These are phyloP conservation scores for Geoglossum glabrum DNA, from an alignment of 495 filamentous ascomycete genomes.

Conservation along the genomic window DNA sequence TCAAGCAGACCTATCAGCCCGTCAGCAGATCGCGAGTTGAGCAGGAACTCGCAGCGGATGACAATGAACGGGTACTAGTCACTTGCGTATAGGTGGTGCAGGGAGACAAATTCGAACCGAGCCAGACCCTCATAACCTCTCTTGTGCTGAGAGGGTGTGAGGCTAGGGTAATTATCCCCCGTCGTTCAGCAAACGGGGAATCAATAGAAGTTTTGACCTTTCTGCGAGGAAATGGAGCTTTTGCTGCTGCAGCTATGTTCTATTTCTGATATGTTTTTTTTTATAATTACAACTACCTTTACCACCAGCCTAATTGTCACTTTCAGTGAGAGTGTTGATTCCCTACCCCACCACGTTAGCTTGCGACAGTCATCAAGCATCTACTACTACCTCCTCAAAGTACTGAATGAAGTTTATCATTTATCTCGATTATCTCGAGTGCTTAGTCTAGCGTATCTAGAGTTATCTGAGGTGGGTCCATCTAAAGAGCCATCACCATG, in stretches of 20 bases:
- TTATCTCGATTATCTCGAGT: not conserved
- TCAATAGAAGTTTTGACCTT: not conserved
- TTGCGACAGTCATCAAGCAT: not conserved
- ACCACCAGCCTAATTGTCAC: not conserved
- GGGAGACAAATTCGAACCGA: not conserved
- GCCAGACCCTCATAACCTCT: not conserved
- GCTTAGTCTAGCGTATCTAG: no score
- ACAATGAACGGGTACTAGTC: slow-evolving; percentile 81
- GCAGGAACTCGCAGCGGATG: slow-evolving; percentile 86
- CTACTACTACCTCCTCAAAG: no score
- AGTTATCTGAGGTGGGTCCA: no score
- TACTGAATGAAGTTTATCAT: not conserved
- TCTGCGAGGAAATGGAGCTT: not conserved
- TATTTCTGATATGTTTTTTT: not conserved
- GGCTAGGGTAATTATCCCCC: not conserved
- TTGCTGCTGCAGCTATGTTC: not conserved
- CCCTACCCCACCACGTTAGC: not conserved
- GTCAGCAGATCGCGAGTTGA: slow-evolving; percentile 81
- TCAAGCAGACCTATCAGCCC: slow-evolving; percentile 83
- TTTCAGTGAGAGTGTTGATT: not conserved
- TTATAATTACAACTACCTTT: not conserved
- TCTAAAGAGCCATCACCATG: no score
- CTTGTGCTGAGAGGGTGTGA: not conserved
- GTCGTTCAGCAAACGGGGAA: not conserved
- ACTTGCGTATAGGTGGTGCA: not conserved